Percentiles rank a stretch among this genome's conserved stretches.
Evolutionary conservation across 345 rosid species (phyloP).

Genomic region (Schrenkiella parvula): DNA sequence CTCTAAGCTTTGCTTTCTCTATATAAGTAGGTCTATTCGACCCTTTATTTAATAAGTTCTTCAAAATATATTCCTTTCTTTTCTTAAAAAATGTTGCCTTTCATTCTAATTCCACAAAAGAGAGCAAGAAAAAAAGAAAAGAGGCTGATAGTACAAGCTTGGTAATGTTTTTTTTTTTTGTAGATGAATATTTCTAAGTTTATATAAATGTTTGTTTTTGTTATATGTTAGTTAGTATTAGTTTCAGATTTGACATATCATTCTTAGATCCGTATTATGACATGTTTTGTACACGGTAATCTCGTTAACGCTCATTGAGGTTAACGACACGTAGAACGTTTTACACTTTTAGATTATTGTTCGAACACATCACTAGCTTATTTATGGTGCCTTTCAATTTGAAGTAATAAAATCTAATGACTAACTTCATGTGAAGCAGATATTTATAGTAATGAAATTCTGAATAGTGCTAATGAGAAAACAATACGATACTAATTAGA

Average conservation of each 20-base stretch:
- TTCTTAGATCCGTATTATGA: not conserved
- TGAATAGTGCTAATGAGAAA: not conserved
- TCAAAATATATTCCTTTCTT: not conserved
- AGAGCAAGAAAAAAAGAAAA: slow-evolving; percentile 4
- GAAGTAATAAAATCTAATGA: not conserved
- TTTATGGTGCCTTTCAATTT: not conserved
- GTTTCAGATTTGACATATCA: not conserved
- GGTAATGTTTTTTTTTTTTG: slow-evolving; percentile 8
- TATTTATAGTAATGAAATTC: not conserved
- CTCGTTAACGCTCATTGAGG: not conserved
- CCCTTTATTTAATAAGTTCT: not conserved
- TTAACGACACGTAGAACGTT: not conserved
- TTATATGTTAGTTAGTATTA: not conserved
- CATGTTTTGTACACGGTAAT: no score
- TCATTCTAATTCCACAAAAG: not conserved
- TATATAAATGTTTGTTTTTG: not conserved
- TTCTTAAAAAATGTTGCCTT: not conserved
- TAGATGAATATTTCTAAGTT: not conserved
- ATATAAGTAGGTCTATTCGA: slow-evolving; percentile 18
- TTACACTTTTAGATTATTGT: not conserved
- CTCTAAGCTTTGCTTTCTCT: not conserved
- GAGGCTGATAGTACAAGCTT: not conserved
- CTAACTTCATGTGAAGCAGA: not conserved
- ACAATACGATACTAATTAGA: not conserved
- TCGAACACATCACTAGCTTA: not conserved